Conservation (phyloP, 2,329 filamentous ascomycete species). For the Penicillium sp. region DNA sequence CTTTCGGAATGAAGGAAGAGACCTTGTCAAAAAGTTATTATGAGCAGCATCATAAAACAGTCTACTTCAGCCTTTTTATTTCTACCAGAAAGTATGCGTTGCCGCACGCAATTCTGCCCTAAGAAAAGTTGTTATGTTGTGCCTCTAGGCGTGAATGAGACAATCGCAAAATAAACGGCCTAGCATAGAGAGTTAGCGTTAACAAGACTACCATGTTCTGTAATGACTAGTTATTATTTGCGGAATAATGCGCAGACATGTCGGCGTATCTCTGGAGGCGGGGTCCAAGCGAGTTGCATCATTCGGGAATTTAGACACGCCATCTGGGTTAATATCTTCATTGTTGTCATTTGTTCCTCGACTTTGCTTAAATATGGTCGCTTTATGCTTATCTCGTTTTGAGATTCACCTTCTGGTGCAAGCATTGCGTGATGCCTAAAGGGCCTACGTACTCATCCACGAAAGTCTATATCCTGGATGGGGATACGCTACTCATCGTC, state of each 20-base stretch:
- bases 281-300: constrained; percentile 1
- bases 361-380: not conserved
- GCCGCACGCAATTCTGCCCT: not conserved
- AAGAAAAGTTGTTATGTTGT: not conserved
- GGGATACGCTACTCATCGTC: too few species aligned
- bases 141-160: not conserved
- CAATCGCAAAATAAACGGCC: not conserved
- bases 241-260: not conserved
- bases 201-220: rapidly evolving
- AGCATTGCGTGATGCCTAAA: not conserved
- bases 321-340: not conserved
- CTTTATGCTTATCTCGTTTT: not conserved
- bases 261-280: not conserved
- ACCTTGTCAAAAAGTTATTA: not conserved
- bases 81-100: too few species aligned
- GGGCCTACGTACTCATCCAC: not conserved
- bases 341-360: not conserved
- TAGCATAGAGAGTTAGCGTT: not conserved
- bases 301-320: not conserved
- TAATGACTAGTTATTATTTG: not conserved
- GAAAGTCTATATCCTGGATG: too few species aligned
- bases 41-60: not conserved
- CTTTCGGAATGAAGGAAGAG: not conserved
- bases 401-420: not conserved
- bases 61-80: not conserved